Conservation (phyloP, 2,329 filamentous ascomycete genomes). For the Penicillium sp. region DNA sequence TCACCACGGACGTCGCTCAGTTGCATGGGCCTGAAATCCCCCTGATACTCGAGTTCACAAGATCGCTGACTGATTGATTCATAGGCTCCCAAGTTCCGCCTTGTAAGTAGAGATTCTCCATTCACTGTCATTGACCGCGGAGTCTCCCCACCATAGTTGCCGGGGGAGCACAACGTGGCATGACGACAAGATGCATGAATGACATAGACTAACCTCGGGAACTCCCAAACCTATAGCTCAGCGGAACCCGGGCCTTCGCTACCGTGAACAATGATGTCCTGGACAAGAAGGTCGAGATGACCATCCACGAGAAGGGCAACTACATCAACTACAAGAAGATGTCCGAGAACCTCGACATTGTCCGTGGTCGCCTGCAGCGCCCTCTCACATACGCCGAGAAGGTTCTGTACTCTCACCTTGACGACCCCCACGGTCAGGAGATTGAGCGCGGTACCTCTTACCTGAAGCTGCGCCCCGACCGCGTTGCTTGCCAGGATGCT, state of each 20-base stretch:
- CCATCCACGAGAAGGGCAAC: slow-evolving; percentile 91
- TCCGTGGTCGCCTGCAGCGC: slow-evolving; percentile 81
- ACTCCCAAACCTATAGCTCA: slow-evolving; percentile 46
- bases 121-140: background rate
- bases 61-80: background rate
- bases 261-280: slow-evolving; percentile 81
- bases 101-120: slow-evolving; percentile 32
- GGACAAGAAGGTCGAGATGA: slow-evolving; percentile 95
- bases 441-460: slow-evolving; percentile 95
- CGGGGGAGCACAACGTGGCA: background rate
- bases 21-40: background rate
- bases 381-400: slow-evolving; percentile 96
- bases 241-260: slow-evolving; percentile 65
- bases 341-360: slow-evolving; percentile 91
- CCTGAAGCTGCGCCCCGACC: slow-evolving; percentile 91
- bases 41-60: slow-evolving; percentile 17
- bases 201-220: slow-evolving; percentile 27
- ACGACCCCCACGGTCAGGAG: slow-evolving; percentile 92
- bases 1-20: slow-evolving; percentile 4
- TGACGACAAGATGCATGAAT: slow-evolving; percentile 3
- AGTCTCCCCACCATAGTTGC: slow-evolving; percentile 1
- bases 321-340: slow-evolving; percentile 99
- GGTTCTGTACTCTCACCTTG: slow-evolving; percentile 97
- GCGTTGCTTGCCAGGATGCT: slow-evolving; percentile 98
- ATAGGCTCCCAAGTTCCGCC: slow-evolving; percentile 42